Evolutionary conservation across 257 asterid species (phyloP), one percentile per base, ranked within the genome.

Genomic region (Hygrophila difformis): DNA sequence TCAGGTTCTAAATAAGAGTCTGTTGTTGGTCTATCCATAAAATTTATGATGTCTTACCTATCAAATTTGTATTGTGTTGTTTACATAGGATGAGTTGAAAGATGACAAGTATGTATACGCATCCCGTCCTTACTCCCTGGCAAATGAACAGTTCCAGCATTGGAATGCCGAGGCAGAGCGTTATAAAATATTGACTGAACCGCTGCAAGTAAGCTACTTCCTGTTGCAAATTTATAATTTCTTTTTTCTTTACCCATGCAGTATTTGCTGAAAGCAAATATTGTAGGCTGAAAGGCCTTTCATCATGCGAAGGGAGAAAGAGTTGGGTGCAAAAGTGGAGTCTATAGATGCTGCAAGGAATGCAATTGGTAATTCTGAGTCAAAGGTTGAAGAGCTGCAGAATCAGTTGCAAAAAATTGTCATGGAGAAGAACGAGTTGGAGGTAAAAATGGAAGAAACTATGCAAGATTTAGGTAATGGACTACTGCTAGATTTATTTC

Each of bases 131-230:
- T 89, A 75, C 72, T 60, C 86, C 61, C 57, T 82, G 59, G 62
- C 78, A 68, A 78, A 65, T 45, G 98, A 89, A 66, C 98, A 89
- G 71, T 81, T 82, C 45, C 93, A 75, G 61, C 88, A 89, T 65
- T 89, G 94, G 94, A 82, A 56, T 62, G 52, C 80, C 12, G 96
- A 89, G 80, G 81, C 93, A 45, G 98, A 79, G 55, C 88, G 82
- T 53, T 82, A 75, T 63, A 77, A 67, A 62, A 63, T 20, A 44
- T 56, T 68, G 64, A 62, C 80, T 1, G 96, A 86, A 18, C 75
- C n/a, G n/a, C n/a, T n/a, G n/a, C n/a, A n/a, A n/a, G n/a, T n/a
- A n/a, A n/a, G n/a, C n/a, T n/a, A n/a, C 93, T 54, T n/a, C n/a
- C n/a, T n/a, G n/a, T 73, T 85, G 74, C 98, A 85, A 71, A 96